These are phyloP conservation scores for Cephalotrichum gorgonifer DNA, from an alignment of 2,329 filamentous ascomycete genomes.

Conservation along the genomic window DNA sequence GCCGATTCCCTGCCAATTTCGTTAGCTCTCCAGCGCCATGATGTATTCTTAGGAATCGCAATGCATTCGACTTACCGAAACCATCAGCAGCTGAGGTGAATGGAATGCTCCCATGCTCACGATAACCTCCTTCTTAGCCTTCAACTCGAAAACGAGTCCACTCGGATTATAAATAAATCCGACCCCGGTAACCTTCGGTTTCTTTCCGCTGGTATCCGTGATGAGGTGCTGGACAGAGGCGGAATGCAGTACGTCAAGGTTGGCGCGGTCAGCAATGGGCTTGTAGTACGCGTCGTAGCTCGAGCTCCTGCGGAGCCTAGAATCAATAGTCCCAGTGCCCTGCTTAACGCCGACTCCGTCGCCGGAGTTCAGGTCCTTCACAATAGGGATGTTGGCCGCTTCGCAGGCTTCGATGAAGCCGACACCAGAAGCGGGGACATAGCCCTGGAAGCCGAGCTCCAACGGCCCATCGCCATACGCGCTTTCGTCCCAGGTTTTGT, in stretches of 20 bases:
- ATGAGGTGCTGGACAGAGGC: slow-evolving; percentile 13
- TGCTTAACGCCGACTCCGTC: slow-evolving; percentile 18
- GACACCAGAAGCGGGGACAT: slow-evolving; percentile 17
- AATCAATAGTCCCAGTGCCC: slow-evolving; percentile 14
- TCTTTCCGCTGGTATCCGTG: slow-evolving; percentile 8
- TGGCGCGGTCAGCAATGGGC: slow-evolving; percentile 10
- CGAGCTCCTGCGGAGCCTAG: slow-evolving; percentile 13
- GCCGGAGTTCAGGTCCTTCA: slow-evolving; percentile 15
- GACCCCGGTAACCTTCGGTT: slow-evolving; percentile 13
- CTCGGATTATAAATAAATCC: slow-evolving; percentile 15
- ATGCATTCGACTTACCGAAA: slow-evolving; percentile 12
- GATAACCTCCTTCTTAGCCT: slow-evolving; percentile 32
- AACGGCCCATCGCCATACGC: slow-evolving; percentile 15
- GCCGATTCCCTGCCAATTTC: slow-evolving; percentile 9
- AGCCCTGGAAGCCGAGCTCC: slow-evolving; percentile 15
- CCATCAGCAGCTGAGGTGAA: slow-evolving; percentile 38
- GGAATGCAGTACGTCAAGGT: slow-evolving; percentile 15
- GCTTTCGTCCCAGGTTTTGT: slow-evolving; percentile 15
- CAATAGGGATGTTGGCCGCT: slow-evolving; percentile 12
- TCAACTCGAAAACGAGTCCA: slow-evolving; percentile 11
- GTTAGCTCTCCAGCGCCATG: background rate
- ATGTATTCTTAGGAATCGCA: background rate
- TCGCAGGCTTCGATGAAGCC: slow-evolving; percentile 15
- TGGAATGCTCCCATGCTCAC: slow-evolving; percentile 37
- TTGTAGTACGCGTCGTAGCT: slow-evolving; percentile 15